Percentiles rank a stretch among this genome's conserved stretches.
These are phyloP conservation scores for Suhomyces pyralidae DNA, from an alignment of 805 yeast genomes.

Conservation along the genomic window DNA sequence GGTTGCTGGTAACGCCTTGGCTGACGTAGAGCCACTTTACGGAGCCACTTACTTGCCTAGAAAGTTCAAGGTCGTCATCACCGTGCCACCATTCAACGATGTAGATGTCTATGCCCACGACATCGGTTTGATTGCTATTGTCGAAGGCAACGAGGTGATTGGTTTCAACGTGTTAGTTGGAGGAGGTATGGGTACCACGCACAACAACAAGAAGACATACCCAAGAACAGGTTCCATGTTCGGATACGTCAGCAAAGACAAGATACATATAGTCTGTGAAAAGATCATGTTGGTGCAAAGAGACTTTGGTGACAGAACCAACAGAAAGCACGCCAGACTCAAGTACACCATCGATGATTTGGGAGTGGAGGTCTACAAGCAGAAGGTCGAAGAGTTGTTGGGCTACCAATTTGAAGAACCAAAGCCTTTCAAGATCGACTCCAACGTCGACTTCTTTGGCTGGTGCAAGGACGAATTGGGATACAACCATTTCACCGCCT, in stretches of 20 bases:
- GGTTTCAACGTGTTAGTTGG: constrained; percentile 92
- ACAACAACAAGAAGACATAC: constrained; percentile 92
- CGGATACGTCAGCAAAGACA: constrained; percentile 69
- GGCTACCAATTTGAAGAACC: constrained; percentile 74
- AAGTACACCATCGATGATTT: constrained; percentile 94
- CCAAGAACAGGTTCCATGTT: constrained; percentile 90
- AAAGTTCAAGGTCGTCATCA: constrained; percentile 90
- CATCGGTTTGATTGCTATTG: constrained; percentile 86
- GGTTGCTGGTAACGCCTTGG: constrained; percentile 83
- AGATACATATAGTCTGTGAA: constrained; percentile 78
- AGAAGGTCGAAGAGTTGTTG: constrained; percentile 77
- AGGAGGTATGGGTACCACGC: constrained; percentile 99
- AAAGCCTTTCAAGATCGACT: constrained; percentile 70
- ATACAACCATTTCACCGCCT: constrained; percentile 85
- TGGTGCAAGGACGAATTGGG: constrained; percentile 89
- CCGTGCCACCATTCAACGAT: constrained; percentile 95
- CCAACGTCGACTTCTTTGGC: constrained; percentile 89
- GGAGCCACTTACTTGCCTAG: constrained; percentile 88
- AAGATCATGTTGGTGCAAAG: constrained; percentile 92
- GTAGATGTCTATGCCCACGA: constrained; percentile 96
- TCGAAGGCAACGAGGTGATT: constrained; percentile 56
- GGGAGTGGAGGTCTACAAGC: constrained; percentile 81
- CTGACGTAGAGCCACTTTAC: constrained; percentile 81
- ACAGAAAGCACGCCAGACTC: constrained; percentile 96
- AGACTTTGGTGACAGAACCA: constrained; percentile 90